Base-by-base conservation (phyloP, 1,284 basidiomycete species). In the Naganishia sp. region DNA sequence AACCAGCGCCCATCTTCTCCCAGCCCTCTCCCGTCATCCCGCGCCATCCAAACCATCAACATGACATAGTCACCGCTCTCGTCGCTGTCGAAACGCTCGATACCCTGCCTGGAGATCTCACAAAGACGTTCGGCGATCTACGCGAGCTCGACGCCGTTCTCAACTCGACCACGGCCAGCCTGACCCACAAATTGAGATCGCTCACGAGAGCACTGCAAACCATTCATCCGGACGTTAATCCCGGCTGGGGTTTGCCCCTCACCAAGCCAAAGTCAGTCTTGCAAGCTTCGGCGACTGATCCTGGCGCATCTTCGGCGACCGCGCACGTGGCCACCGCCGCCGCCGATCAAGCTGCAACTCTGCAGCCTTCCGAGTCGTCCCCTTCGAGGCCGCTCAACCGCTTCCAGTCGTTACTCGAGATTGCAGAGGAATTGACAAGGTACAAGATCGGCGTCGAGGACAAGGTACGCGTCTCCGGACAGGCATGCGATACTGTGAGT, bases 81-180 rank as follows among this genome's bases (percentile, higher is more conserved):
- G 92, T 94, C 79, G 89, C 93, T 80, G 88, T 89, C 46, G 93
- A 98, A 79, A 89, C 90, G 32, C 88, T 99, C 77, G 94, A 97
- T 81, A 86, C 94, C 31, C 86, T 99, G 65, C 95, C 95, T 55
- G 85, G 91, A 70, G 94, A 97, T 80, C 87, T 98, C 77, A 97
- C 95, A 13, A 87, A 93, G 76, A 89, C 88, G 77, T 92, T 97
- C 79, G 91, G 89, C 28, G 95, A 99, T 83, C 86, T 99, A 57
- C 90, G 94, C 72, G 95, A 99, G 81, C 89, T 99, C 76, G 96
- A 98, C 78, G 95, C 96, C 57, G 96, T 99, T 51, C 85, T 99
- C 56, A 93, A 91, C 63, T 81, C 90, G 39, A 91, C 90, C 63
- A 88, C 94, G 77, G 77, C 87, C 71, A 83, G 85, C 73, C 88